Evolutionary conservation across 345 rosid species (phyloP), one percentile per base, ranked within the genome.

Genomic region (Populus nigra): DNA sequence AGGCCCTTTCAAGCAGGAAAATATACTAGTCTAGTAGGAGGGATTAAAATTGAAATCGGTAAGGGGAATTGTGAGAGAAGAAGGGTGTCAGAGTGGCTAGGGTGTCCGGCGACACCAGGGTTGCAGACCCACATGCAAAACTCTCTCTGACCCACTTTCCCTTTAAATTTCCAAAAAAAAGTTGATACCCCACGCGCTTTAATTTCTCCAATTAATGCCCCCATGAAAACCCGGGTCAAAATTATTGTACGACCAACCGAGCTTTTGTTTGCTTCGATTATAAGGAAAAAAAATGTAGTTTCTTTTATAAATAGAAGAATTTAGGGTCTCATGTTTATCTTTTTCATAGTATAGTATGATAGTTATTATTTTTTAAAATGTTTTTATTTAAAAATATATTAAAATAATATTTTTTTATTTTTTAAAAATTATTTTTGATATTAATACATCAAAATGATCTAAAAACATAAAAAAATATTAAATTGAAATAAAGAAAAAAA

Each of bases 71-170:
- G 45, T 68, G 77, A 68, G 71, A 39, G 71, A 33, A 77, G 72
- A 49, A 73, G 63, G 71, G 72, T 76, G 86, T 79, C 86, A 84
- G 84, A 80, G 70, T 81, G 81, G 83, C 73, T 85, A 81, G 87
- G 80, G 73, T 66, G 81, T 57, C 82, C 86, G 82, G 87, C 84
- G 82, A 86, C 84, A 83, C 86, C 65, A 77, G 83, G 79, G 76
- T 74, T 86, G 63, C 82, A 73, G 80, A 33, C 84, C 79, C 90
- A 85, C 89, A 81, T 80, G 86, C 82, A 38, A 57, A 74, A 25
- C 53, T 16, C 22, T 61, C 25, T 36, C 29, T 20, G 31, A 5
- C 41, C 75, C 70, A 23, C 17, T 23, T 79, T 22, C 25, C 49
- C 43, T 65, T 71, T 31, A 61, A 25, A 10, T 12, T 59, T 65